Base-by-base conservation (phyloP, 495 filamentous ascomycete species). In the Apiosordaria backusii region DNA sequence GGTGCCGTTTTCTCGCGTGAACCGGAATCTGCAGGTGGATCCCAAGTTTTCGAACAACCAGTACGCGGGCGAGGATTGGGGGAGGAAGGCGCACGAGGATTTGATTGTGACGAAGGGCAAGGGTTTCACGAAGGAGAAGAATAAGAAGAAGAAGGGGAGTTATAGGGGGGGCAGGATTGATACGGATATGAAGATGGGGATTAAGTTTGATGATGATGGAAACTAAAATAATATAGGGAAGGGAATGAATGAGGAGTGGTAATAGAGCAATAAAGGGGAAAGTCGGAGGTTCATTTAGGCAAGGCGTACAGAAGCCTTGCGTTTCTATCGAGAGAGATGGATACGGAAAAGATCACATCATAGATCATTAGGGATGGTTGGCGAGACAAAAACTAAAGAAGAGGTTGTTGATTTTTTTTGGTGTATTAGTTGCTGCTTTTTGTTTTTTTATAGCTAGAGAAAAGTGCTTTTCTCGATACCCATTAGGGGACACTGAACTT, bases 91-190 rank as follows among this genome's bases (percentile, higher is more conserved):
- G 40, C 90, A 90, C 70, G 84, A 90, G 65, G 94, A 97, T 75
- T 79, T 99, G 60, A 91, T 89, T 27, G 86, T 96, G 24, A 97
- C 94, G 25, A 92, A 89, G 74, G 96, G 96, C 63, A 98, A 97
- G 81, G 91, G 92, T 16, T 99, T 99, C 80, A 99, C 94, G 62
- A 99, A 99, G 84, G 96, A 98, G 81, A 99, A 99, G 88, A 97
- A 99, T 77, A 99, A 98, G 80, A 88, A 88, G 81, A 92, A 92
- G 84, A 79, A 91, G 71, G 96, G 96, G 57, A 90, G 87, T 60
- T 97, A 96, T 81, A 85, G 88, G 62, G 93, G 93, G 15, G 93
- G 93, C 9, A 81, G 82, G 22, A 92, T 97, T 67, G 92, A 96
- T 75, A 88, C 92, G 65, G 66, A 74, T 22, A 85, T 85, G 21